phyloP scores from a whole-genome alignment of 441 rosid species.

The Jatropha podagrica region DNA sequence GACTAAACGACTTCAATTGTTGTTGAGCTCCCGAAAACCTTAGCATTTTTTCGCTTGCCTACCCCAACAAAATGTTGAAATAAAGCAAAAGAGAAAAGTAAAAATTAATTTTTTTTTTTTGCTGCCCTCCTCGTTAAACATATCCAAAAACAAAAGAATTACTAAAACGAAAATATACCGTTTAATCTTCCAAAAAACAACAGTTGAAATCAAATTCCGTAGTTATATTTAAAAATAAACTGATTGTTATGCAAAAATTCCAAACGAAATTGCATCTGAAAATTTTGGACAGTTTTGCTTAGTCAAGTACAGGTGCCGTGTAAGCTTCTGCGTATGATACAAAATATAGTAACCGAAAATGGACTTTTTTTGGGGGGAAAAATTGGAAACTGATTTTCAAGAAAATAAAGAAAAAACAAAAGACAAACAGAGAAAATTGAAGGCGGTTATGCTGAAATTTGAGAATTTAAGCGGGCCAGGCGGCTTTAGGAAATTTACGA shows the following conservation, averaged over 20 bases:
- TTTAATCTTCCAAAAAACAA: background rate
- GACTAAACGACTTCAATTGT: conserved; percentile 12
- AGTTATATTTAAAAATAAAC: background rate
- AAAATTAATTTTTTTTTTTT: background rate
- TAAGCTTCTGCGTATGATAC: background rate
- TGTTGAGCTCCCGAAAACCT: conserved; percentile 12
- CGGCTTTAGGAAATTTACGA: background rate
- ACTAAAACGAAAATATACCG: too few species aligned
- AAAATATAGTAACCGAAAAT: background rate
- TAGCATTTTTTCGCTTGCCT: conserved; percentile 15
- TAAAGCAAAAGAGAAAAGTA: background rate
- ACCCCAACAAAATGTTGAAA: background rate
- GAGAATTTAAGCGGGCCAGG: background rate
- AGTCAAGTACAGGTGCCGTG: background rate
- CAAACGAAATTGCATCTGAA: background rate
- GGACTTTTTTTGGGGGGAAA: background rate
- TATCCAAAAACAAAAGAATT: too few species aligned
- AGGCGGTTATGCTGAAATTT: background rate
- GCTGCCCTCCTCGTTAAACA: background rate
- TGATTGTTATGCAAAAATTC: background rate
- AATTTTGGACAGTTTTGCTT: background rate
- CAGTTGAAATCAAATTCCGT: background rate
- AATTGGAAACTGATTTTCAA: background rate
- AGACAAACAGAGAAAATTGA: background rate
- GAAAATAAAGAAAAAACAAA: too few species aligned